Evolutionary conservation across 2,329 filamentous ascomycete genomes (phyloP), one percentile per base, ranked within the genome.

Genomic region (Coccinonectria pachysandricola): DNA sequence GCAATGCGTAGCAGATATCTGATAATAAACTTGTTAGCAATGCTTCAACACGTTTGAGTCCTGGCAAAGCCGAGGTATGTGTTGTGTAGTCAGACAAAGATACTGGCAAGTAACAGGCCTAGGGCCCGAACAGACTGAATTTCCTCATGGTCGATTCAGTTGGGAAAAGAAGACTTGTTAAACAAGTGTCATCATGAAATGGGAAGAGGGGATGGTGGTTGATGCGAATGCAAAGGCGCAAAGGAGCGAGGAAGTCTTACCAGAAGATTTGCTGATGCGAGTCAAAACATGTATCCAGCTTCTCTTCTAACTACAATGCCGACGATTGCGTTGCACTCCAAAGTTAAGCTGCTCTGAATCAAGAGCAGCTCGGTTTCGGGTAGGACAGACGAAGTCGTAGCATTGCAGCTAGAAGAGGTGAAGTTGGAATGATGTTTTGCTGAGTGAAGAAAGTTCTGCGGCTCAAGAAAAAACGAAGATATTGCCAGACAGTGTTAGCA

Each of bases 31-130:
- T 18, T 23, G 34, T 47, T 44, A 47, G 37, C 40, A 33, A 39
- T 9, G 15, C 27, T 43, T 29, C 22, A 26, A 30, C 14, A 20
- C 13, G 8, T 4, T 8, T 30, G 20, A n/a, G n/a, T n/a, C n/a
- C n/a, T 22, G 19, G 27, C 17, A 28, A 33, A 27, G 24, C 24
- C n/a, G 20, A 28, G 19, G 10, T 12, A 12, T 25, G 23, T 37
- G 28, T 25, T 39, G 28, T 42, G 37, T 38, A 46, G 47, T 85
- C 80, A 85, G 80, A 82, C 75, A 75, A 70, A 63, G 65, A 78
- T 86, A 86, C 81, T 87, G 81, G 81, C 81, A 82, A 86, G 81
- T 86, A 86, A 79, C 81, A 83, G 76, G 74, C 68, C 56, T 60
- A 59, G 60, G 60, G 64, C 74, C 77, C 76, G 73, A 64, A 70